A percentile compares a stretch with the other conserved stretches of the same genome.
phyloP scores from a whole-genome alignment of 2,329 filamentous ascomycete species.

The Aschersonia sp. region DNA sequence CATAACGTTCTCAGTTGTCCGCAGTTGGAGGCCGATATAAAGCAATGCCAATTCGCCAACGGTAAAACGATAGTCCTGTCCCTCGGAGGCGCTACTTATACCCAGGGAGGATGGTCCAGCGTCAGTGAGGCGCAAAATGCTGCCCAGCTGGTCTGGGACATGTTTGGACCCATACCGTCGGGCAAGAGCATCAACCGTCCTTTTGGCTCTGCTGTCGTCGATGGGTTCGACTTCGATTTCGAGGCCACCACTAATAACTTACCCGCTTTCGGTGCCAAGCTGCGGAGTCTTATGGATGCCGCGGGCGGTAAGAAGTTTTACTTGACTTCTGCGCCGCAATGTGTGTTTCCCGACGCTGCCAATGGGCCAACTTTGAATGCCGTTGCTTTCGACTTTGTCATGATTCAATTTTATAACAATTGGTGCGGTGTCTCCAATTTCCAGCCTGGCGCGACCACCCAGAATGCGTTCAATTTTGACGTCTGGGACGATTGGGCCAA shows the following conservation, averaged over 20 bases:
- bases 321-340: conserved; percentile 55
- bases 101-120: conserved; percentile 50
- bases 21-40: conserved; percentile 43
- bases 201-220: conserved; percentile 12
- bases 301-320: conserved; percentile 41
- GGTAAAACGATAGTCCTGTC: conserved; percentile 61
- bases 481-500: conserved; percentile 54
- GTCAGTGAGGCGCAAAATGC: conserved; percentile 33
- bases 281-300: conserved; percentile 40
- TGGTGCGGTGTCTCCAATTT: conserved; percentile 45
- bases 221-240: conserved; percentile 69
- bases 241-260: conserved; percentile 47
- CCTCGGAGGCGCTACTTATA: conserved; percentile 56
- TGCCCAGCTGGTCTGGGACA: conserved; percentile 53
- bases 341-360: conserved; percentile 47
- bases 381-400: conserved; percentile 44
- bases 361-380: conserved; percentile 40
- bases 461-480: conserved; percentile 45
- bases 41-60: conserved; percentile 42
- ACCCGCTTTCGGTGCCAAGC: conserved; percentile 41
- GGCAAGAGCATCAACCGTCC: conserved; percentile 39
- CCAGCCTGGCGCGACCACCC: conserved; percentile 22
- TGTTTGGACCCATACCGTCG: conserved; percentile 45
- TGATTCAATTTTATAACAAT: conserved; percentile 58
- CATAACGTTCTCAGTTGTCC: conserved; percentile 35